Percentiles rank a stretch among this genome's conserved stretches.
These are phyloP conservation scores for Rhynchospora tenuis DNA, from an alignment of 176 grass and related monocot species.

Conservation along the genomic window DNA sequence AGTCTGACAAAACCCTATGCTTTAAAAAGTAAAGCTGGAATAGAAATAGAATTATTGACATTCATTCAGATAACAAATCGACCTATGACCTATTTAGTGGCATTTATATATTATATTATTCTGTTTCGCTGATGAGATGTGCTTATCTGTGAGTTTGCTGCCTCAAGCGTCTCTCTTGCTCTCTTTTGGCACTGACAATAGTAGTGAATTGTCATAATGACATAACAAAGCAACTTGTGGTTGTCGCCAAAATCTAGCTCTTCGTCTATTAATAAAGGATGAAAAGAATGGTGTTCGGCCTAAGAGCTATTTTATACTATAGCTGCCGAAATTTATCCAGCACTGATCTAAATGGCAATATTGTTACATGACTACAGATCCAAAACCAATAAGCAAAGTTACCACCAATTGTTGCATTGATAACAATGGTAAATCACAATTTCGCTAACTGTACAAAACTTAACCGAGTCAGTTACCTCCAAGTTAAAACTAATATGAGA, in stretches of 20 bases:
- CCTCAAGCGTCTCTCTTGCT: neutral
- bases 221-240: no score
- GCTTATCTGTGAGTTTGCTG: neutral
- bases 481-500: neutral
- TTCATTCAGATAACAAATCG: neutral
- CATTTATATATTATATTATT: neutral
- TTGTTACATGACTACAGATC: neutral
- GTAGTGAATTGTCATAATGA: neutral
- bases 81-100: neutral
- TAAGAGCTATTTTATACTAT: no score
- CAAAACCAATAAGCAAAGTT: neutral
- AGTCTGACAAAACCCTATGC: neutral
- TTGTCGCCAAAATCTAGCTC: no score
- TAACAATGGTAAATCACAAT: slow-evolving; percentile 12
- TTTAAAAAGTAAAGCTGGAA: neutral
- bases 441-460: slow-evolving; percentile 16
- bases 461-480: slow-evolving; percentile 7
- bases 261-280: no score
- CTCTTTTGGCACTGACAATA: neutral
- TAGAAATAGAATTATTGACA: neutral
- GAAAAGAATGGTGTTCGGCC: no score
- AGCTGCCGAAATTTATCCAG: no score
- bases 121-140: neutral
- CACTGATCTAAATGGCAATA: slow-evolving; percentile 1
- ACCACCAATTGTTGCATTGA: neutral